Evolutionary conservation across 805 yeast species (phyloP).

Genomic region (Spathaspora girioi): DNA sequence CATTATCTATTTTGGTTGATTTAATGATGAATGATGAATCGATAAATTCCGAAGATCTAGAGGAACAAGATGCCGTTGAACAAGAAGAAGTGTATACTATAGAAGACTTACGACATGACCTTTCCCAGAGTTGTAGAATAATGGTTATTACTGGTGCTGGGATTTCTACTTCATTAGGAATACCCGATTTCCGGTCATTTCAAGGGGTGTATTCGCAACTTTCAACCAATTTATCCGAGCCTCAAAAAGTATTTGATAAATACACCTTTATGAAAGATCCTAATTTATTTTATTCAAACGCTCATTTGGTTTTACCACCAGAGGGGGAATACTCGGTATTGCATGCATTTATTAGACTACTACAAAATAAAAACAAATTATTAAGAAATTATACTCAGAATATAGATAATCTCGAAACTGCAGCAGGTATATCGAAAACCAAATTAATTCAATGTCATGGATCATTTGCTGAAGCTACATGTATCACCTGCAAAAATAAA

Average conservation of each 20-base stretch:
- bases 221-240: slow-evolving; percentile 71
- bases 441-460: slow-evolving; percentile 89
- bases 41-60: background rate
- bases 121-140: slow-evolving; percentile 38
- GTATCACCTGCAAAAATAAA: slow-evolving; percentile 68
- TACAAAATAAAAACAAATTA: slow-evolving; percentile 74
- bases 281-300: slow-evolving; percentile 76
- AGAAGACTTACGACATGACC: slow-evolving; percentile 11
- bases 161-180: slow-evolving; percentile 83
- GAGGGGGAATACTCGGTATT: slow-evolving; percentile 64
- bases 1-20: slow-evolving; percentile 9
- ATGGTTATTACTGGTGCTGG: slow-evolving; percentile 91
- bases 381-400: slow-evolving; percentile 87
- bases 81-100: slow-evolving; percentile 7
- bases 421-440: slow-evolving; percentile 67
- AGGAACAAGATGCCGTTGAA: background rate
- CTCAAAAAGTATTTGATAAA: slow-evolving; percentile 85
- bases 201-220: slow-evolving; percentile 77
- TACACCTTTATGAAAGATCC: slow-evolving; percentile 74
- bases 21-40: slow-evolving; percentile 9
- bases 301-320: slow-evolving; percentile 80
- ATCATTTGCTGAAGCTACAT: slow-evolving; percentile 83
- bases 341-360: slow-evolving; percentile 71
- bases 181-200: slow-evolving; percentile 90
- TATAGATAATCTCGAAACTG: slow-evolving; percentile 81